phyloP scores from a whole-genome alignment of 2,329 filamentous ascomycete genomes.

The Onygenales sp. region DNA sequence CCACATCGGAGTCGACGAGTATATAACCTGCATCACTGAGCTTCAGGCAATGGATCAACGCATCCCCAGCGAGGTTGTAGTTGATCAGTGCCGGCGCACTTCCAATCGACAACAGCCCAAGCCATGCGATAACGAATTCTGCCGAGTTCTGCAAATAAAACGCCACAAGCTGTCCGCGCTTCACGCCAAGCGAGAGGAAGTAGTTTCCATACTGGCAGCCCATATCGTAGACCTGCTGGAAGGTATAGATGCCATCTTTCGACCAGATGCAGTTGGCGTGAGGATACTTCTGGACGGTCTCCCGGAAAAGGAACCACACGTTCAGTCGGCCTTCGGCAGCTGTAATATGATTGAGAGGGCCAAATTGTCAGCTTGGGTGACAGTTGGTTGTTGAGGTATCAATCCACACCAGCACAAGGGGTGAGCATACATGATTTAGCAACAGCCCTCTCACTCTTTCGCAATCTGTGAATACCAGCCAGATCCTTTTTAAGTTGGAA shows the following conservation, averaged over 20 bases:
- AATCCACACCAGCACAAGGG: background rate
- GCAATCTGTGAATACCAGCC: slow-evolving; percentile 33
- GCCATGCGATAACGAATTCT: slow-evolving; percentile 57
- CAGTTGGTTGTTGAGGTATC: background rate
- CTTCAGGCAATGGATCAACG: slow-evolving; percentile 56
- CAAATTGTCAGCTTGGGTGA: background rate
- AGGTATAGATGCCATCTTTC: slow-evolving; percentile 51
- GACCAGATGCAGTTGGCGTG: slow-evolving; percentile 58
- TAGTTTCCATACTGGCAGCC: slow-evolving; percentile 53
- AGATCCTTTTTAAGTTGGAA: slow-evolving; percentile 58
- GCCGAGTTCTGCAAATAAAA: slow-evolving; percentile 60
- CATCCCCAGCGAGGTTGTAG: slow-evolving; percentile 55
- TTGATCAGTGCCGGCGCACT: slow-evolving; percentile 64
- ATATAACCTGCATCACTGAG: slow-evolving; percentile 48
- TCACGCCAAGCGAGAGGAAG: slow-evolving; percentile 50
- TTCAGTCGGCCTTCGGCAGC: slow-evolving; percentile 46
- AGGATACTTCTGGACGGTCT: slow-evolving; percentile 42
- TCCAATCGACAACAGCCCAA: slow-evolving; percentile 56
- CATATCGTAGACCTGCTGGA: slow-evolving; percentile 46
- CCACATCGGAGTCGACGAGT: slow-evolving; percentile 49
- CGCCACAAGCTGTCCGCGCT: slow-evolving; percentile 51
- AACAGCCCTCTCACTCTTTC: slow-evolving; percentile 36
- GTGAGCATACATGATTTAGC: slow-evolving; percentile 38
- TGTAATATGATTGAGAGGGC: slow-evolving; percentile 13
- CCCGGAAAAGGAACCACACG: slow-evolving; percentile 58